phyloP scores from a whole-genome alignment of 108 stramenopile species.

The Bacterosira constricta region DNA sequence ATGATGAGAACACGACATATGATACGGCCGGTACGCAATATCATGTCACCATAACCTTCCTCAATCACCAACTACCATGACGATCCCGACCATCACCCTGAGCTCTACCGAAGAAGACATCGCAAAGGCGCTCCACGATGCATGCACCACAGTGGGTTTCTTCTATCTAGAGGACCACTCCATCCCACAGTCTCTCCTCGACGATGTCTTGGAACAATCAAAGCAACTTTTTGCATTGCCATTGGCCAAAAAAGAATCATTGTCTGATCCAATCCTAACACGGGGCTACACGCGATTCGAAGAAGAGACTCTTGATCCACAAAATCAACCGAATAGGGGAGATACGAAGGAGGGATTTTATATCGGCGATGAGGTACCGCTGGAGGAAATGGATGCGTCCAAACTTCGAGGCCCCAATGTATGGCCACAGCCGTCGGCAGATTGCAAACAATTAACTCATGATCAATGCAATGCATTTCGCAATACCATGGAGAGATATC shows the following conservation, averaged over 20 bases:
- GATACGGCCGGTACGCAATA: too few relatives aligned
- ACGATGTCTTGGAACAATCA: slow-evolving; percentile 29
- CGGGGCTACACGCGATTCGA: slow-evolving; percentile 69
- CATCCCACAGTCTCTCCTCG: slow-evolving; percentile 2
- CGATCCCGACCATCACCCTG: slow-evolving; percentile 21
- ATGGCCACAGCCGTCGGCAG: slow-evolving; percentile 49
- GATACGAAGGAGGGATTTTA: slow-evolving; percentile 87
- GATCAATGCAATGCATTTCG: slow-evolving; percentile 34
- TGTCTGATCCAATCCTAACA: slow-evolving; percentile 43
- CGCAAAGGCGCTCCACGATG: slow-evolving; percentile 1
- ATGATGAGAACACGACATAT: too few relatives aligned
- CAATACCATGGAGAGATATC: slow-evolving; percentile 59
- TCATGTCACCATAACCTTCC: too few relatives aligned
- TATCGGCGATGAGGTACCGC: slow-evolving; percentile 58
- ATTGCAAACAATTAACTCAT: slow-evolving; percentile 26
- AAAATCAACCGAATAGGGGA: slow-evolving; percentile 27
- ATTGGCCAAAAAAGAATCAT: slow-evolving; percentile 35
- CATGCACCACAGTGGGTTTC: slow-evolving; percentile 26
- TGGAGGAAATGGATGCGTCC: slow-evolving; percentile 35
- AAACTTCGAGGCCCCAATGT: slow-evolving; percentile 67
- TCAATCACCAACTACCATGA: neutral
- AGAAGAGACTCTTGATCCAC: slow-evolving; percentile 67
- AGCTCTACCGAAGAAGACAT: neutral
- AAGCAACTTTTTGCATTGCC: slow-evolving; percentile 55
- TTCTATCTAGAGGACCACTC: slow-evolving; percentile 26